These are phyloP conservation scores for Tolypocladium pustulatum DNA, from an alignment of 2,329 filamentous ascomycete genomes.

Conservation along the genomic window DNA sequence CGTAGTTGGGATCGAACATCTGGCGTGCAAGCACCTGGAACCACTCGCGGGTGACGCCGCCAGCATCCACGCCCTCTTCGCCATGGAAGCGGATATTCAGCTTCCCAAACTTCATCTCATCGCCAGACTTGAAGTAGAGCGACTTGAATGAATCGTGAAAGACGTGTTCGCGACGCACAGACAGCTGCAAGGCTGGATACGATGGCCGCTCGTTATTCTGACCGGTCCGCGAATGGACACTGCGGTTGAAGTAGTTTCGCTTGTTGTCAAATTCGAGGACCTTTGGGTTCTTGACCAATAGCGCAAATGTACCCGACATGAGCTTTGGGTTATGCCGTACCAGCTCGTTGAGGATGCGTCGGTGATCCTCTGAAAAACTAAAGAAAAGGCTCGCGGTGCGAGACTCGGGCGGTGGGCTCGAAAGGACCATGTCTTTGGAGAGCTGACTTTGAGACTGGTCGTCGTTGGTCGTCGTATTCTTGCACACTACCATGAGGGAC, in stretches of 20 bases:
- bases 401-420: slow-evolving; percentile 66
- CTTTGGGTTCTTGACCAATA: slow-evolving; percentile 96
- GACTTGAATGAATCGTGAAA: slow-evolving; percentile 98
- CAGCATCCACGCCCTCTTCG: slow-evolving; percentile 95
- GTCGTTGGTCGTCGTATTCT: slow-evolving; percentile 81
- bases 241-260: slow-evolving; percentile 95
- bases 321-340: slow-evolving; percentile 94
- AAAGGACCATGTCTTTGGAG: slow-evolving; percentile 58
- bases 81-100: slow-evolving; percentile 95
- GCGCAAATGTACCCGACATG: slow-evolving; percentile 95
- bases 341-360: slow-evolving; percentile 94
- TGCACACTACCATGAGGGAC: slow-evolving; percentile 97
- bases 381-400: slow-evolving; percentile 90
- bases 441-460: slow-evolving; percentile 38
- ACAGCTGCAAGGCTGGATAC: slow-evolving; percentile 67
- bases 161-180: slow-evolving; percentile 85
- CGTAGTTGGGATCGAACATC: slow-evolving; percentile 99
- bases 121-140: slow-evolving; percentile 91
- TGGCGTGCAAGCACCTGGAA: slow-evolving; percentile 95
- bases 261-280: slow-evolving; percentile 99
- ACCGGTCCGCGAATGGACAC: slow-evolving; percentile 64
- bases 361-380: slow-evolving; percentile 93
- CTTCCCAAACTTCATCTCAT: slow-evolving; percentile 99
- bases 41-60: slow-evolving; percentile 96
- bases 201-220: slow-evolving; percentile 60